A percentile compares a stretch with the other conserved stretches of the same genome.
Evolutionary conservation across 73 alveolate species (phyloP).

Genomic region (Loxodes magnus): DNA sequence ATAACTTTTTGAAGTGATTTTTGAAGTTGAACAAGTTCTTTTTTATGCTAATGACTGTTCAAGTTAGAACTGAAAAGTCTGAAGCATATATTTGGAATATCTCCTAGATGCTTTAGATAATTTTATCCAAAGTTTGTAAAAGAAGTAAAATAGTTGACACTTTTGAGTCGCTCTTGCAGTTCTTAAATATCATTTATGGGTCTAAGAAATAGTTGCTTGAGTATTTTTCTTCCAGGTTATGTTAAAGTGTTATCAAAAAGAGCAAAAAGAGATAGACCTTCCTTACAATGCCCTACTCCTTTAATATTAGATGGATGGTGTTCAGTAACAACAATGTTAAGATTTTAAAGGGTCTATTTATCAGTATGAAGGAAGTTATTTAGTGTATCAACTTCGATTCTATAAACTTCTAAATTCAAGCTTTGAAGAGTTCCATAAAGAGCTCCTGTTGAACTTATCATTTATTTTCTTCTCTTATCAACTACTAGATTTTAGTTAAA

Average conservation of each 20-base stretch:
- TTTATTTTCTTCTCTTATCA: background rate
- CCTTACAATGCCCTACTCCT: slow-evolving; percentile 10
- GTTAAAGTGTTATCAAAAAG: slow-evolving; percentile 10
- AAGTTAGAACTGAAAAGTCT: no score
- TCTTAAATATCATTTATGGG: background rate
- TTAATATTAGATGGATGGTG: slow-evolving; percentile 14
- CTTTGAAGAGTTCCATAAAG: background rate
- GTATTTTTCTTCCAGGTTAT: slow-evolving; percentile 8
- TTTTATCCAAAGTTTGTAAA: no score
- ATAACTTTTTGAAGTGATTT: no score
- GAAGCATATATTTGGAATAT: no score
- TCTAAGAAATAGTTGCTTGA: background rate
- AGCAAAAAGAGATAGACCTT: slow-evolving; percentile 14
- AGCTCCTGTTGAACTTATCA: slow-evolving; percentile 7
- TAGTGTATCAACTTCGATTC: background rate
- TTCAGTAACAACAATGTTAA: slow-evolving; percentile 14
- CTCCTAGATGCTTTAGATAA: no score
- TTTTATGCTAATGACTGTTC: no score
- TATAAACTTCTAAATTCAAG: background rate
- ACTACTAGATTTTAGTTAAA: background rate
- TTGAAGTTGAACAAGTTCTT: no score
- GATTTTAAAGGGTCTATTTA: background rate
- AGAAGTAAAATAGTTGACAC: background rate
- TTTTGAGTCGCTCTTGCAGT: slow-evolving; percentile 2
- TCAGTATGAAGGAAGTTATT: background rate